Percentiles rank a stretch among this genome's conserved stretches.
Conservation (phyloP, 768 basidiomycete genomes). For the Calvatia gigantea region DNA sequence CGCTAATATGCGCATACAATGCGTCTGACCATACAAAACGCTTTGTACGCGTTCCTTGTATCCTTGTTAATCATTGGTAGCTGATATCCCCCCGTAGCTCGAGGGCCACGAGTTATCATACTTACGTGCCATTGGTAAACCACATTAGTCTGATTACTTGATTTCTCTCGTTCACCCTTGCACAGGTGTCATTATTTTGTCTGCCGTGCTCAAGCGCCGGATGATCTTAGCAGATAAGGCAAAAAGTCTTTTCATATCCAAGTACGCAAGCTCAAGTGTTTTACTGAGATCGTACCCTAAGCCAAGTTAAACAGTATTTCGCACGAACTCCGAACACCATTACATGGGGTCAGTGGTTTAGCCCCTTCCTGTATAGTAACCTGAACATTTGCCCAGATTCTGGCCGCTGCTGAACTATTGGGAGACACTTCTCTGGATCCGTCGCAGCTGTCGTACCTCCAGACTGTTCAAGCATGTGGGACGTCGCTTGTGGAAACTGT, state of each 20-base stretch:
- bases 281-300: not conserved
- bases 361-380: not conserved
- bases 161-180: slow-evolving; percentile 6
- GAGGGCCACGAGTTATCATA: slow-evolving; percentile 92
- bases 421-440: slow-evolving; percentile 79
- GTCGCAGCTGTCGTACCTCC: slow-evolving; percentile 81
- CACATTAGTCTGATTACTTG: not conserved
- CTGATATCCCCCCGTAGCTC: slow-evolving; percentile 41
- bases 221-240: slow-evolving; percentile 96
- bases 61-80: slow-evolving; percentile 7
- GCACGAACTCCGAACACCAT: slow-evolving; percentile 85
- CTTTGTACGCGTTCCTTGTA: slow-evolving; percentile 51
- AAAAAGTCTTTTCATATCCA: slow-evolving; percentile 89
- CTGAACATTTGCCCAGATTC: slow-evolving; percentile 46
- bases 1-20: slow-evolving; percentile 88
- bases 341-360: slow-evolving; percentile 69
- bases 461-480: slow-evolving; percentile 92
- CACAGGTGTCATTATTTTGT: slow-evolving; percentile 84
- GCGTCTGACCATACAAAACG: slow-evolving; percentile 75
- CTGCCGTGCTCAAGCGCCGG: slow-evolving; percentile 85
- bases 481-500: slow-evolving; percentile 96
- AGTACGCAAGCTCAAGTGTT: slow-evolving; percentile 42
- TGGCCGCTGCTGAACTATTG: slow-evolving; percentile 90
- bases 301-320: slow-evolving; percentile 57
- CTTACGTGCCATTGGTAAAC: slow-evolving; percentile 78